phyloP scores from a whole-genome alignment of 352 stramenopile species.

The Blastocystis sp. region DNA sequence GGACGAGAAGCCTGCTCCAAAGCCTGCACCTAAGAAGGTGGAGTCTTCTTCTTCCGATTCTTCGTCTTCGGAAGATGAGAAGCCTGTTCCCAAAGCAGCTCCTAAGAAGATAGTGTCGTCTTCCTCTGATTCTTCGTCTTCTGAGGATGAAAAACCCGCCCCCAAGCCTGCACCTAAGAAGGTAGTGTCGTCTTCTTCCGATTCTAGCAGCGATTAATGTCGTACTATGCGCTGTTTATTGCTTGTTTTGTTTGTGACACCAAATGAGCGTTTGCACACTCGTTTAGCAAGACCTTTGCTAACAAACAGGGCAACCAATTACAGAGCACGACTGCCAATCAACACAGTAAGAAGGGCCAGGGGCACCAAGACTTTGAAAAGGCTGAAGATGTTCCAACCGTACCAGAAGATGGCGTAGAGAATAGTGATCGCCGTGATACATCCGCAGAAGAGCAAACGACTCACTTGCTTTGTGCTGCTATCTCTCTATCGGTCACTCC shows the following conservation, averaged over 20 bases:
- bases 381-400: conserved; percentile 21
- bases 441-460: not conserved
- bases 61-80: conserved; percentile 42
- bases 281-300: not conserved
- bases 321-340: conserved; percentile 48
- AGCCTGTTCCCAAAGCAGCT: conserved; percentile 15
- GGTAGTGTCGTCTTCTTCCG: not conserved
- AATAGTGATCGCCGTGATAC: not conserved
- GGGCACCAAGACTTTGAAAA: conserved; percentile 33
- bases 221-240: not conserved
- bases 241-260: not conserved
- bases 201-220: conserved; percentile 54
- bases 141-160: conserved; percentile 50
- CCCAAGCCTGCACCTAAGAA: conserved; percentile 56
- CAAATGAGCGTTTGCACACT: no score
- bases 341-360: conserved; percentile 8
- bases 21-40: conserved; percentile 53
- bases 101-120: conserved; percentile 39
- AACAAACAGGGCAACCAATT: conserved; percentile 36
- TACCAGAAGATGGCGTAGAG: conserved; percentile 51
- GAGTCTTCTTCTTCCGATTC: conserved; percentile 20
- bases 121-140: not conserved
- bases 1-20: conserved; percentile 52
- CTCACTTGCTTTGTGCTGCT: not conserved
- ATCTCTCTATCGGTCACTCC: not conserved